phyloP scores from a whole-genome alignment of 1,284 basidiomycete genomes.

The Ganoderma resinaceum region DNA sequence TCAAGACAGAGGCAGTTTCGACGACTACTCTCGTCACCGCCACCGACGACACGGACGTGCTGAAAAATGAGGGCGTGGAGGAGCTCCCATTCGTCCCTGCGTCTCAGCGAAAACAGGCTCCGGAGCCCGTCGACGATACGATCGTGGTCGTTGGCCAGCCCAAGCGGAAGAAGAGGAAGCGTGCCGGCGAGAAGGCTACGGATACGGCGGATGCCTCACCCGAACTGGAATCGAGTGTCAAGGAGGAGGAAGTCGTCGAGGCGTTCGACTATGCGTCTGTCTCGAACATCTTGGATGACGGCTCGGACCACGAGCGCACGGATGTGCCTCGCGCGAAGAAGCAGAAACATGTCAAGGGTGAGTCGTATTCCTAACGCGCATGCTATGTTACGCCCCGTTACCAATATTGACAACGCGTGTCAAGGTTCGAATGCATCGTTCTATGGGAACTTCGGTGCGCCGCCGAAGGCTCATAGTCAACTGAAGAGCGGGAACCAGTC shows the following conservation, averaged over 20 bases:
- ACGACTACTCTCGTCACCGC: constrained; percentile 17
- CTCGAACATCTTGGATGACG: constrained; percentile 82
- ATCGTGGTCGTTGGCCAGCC: constrained; percentile 76
- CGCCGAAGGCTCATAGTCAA: constrained; percentile 73
- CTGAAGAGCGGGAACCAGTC: constrained; percentile 75
- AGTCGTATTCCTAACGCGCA: constrained; percentile 21
- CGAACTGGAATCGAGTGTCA: neutral
- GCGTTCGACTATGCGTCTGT: constrained; percentile 80
- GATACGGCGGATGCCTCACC: constrained; percentile 17
- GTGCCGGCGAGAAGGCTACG: constrained; percentile 34
- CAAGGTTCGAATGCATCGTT: constrained; percentile 18
- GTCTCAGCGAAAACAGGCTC: constrained; percentile 48
- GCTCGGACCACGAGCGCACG: constrained; percentile 49
- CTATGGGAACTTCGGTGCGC: constrained; percentile 69
- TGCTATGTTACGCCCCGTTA: neutral
- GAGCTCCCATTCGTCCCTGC: constrained; percentile 79
- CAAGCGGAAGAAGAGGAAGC: constrained; percentile 67
- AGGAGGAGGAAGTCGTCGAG: constrained; percentile 44
- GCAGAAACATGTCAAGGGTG: constrained; percentile 57
- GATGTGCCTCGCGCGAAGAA: constrained; percentile 52
- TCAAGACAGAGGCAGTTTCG: constrained; percentile 5
- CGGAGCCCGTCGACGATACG: constrained; percentile 57
- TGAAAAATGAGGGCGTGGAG: constrained; percentile 39
- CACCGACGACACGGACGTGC: constrained; percentile 8
- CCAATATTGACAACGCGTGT: neutral